Evolutionary conservation across 1,284 basidiomycete genomes (phyloP).

Genomic region (Cutaneotrichosporon sp.): DNA sequence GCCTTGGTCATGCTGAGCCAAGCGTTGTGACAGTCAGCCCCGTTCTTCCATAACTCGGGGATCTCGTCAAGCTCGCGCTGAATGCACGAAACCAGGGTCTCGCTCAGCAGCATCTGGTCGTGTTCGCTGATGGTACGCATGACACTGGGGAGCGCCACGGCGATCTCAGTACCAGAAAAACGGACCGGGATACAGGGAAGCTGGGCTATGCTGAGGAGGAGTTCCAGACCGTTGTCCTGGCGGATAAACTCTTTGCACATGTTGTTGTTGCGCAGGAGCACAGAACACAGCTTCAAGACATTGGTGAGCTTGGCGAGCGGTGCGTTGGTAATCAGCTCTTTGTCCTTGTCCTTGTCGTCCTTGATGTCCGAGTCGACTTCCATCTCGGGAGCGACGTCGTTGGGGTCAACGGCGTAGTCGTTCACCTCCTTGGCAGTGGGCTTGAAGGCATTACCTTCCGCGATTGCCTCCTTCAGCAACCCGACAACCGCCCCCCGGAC

Average conservation of each 20-base stretch:
- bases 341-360: conserved; percentile 19
- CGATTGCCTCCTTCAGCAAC: conserved; percentile 66
- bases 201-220: conserved; percentile 72
- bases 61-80: conserved; percentile 69
- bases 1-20: conserved; percentile 47
- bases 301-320: conserved; percentile 30
- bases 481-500: conserved; percentile 74
- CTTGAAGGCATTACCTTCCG: conserved; percentile 32
- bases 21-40: conserved; percentile 59
- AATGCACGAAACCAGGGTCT: conserved; percentile 70
- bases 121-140: conserved; percentile 86
- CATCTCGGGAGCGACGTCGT: conserved; percentile 5
- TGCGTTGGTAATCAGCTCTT: conserved; percentile 24
- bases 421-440: conserved; percentile 26
- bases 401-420: conserved; percentile 26
- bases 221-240: conserved; percentile 65
- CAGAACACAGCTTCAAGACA: conserved; percentile 27
- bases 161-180: conserved; percentile 77
- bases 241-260: conserved; percentile 87
- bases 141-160: conserved; percentile 78
- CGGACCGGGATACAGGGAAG: conserved; percentile 87
- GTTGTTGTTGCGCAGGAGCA: conserved; percentile 23
- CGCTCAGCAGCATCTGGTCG: conserved; percentile 72
- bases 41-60: conserved; percentile 66
- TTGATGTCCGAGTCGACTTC: conserved; percentile 12